These are phyloP conservation scores for Miscanthus sacchariflorus DNA, from an alignment of 202 grass and related monocot species.

Conservation along the genomic window DNA sequence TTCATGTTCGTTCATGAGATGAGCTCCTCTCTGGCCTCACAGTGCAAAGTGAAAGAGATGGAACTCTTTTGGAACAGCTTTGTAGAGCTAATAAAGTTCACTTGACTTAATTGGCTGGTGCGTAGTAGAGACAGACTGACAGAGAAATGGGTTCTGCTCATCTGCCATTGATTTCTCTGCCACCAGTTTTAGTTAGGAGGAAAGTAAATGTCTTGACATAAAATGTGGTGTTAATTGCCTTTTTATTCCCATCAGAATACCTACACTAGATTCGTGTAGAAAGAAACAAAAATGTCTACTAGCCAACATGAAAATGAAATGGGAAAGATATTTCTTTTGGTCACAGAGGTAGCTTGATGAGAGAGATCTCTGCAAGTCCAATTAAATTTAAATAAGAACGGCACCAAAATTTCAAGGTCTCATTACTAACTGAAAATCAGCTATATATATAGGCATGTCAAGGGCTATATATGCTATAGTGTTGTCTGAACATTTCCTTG, in stretches of 20 bases:
- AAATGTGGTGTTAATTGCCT: not conserved
- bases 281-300: not conserved
- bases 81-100: conserved; percentile 17
- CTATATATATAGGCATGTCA: not conserved
- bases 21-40: not conserved
- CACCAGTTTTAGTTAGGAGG: conserved; percentile 38
- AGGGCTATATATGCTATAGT: not conserved
- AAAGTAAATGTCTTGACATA: not conserved
- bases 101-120: not conserved
- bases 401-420: not conserved
- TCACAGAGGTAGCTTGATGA: not conserved
- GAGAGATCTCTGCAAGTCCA: too few species aligned
- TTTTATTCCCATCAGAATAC: not conserved
- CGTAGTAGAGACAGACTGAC: not conserved
- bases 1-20: not conserved
- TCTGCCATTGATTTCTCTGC: conserved; percentile 7
- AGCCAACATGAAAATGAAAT: not conserved
- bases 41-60: conserved; percentile 40
- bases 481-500: too few species aligned
- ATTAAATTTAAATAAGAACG: not conserved
- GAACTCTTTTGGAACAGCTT: conserved; percentile 36
- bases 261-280: not conserved
- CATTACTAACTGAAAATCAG: not conserved
- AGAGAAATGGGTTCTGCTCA: conserved; percentile 31
- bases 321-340: not conserved